Percentiles rank a stretch among this genome's conserved stretches.
These are phyloP conservation scores for Setomelanomma holmii DNA, from an alignment of 2,329 filamentous ascomycete genomes.

Conservation along the genomic window DNA sequence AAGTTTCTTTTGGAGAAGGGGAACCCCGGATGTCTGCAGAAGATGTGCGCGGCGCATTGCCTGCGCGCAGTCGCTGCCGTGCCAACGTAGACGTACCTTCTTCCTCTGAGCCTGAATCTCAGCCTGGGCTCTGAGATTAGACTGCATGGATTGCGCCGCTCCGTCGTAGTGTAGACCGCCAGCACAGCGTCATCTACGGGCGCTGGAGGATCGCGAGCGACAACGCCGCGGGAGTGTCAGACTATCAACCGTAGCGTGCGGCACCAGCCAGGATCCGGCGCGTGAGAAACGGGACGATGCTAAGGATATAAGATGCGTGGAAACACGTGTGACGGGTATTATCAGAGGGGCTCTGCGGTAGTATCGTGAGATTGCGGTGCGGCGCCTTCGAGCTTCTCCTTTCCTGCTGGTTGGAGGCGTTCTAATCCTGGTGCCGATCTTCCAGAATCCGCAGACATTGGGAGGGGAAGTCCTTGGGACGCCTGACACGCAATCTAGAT, in stretches of 20 bases:
- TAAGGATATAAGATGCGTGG: background rate
- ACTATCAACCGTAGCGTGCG: conserved; percentile 17
- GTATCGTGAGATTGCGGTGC: conserved; percentile 11
- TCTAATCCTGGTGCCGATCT: conserved; percentile 31
- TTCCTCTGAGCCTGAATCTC: conserved; percentile 66
- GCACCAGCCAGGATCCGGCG: conserved; percentile 35
- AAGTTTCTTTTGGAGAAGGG: background rate
- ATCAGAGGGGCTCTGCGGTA: background rate
- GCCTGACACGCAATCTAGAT: background rate
- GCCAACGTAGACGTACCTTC: conserved; percentile 55
- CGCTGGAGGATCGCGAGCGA: conserved; percentile 14
- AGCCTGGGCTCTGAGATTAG: conserved; percentile 58
- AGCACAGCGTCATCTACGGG: conserved; percentile 48
- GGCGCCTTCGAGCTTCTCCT: conserved; percentile 16
- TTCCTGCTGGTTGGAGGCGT: conserved; percentile 16
- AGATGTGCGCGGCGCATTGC: conserved; percentile 3
- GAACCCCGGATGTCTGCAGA: background rate
- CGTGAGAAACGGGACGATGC: conserved; percentile 11
- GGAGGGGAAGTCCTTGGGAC: background rate
- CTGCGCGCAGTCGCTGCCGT: background rate
- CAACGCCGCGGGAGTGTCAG: conserved; percentile 20
- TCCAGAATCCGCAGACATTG: conserved; percentile 17
- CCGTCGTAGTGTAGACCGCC: conserved; percentile 32
- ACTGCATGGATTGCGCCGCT: conserved; percentile 53
- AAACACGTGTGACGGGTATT: conserved; percentile 7